phyloP scores from a whole-genome alignment of 257 asterid species.

The Ocimum tenuiflorum region DNA sequence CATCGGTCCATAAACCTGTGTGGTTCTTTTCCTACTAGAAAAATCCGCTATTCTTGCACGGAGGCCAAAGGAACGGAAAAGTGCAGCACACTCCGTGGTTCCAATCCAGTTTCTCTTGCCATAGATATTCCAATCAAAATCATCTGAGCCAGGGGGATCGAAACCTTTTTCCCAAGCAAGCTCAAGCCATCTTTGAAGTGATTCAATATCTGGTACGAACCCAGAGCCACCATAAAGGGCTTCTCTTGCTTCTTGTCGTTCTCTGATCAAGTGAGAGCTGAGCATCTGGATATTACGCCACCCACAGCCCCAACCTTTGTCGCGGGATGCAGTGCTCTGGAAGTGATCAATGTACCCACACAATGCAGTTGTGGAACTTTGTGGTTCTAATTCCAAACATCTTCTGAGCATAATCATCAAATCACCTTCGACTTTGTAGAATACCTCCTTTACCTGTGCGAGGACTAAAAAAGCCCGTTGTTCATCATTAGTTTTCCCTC shows the following conservation, averaged over 20 bases:
- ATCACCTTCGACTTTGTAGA: slow-evolving; percentile 38
- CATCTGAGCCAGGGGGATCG: slow-evolving; percentile 57
- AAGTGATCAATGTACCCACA: slow-evolving; percentile 75
- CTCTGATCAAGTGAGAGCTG: slow-evolving; percentile 68
- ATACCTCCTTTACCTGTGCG: slow-evolving; percentile 36
- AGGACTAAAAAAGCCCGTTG: slow-evolving; percentile 26
- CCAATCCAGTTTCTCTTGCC: slow-evolving; percentile 84
- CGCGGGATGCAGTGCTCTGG: slow-evolving; percentile 49
- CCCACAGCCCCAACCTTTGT: slow-evolving; percentile 93
- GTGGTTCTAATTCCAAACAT: slow-evolving; percentile 60
- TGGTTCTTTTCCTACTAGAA: slow-evolving; percentile 33
- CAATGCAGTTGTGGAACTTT: slow-evolving; percentile 38
- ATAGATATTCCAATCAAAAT: slow-evolving; percentile 49
- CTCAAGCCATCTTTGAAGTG: slow-evolving; percentile 83
- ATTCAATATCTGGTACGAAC: slow-evolving; percentile 63
- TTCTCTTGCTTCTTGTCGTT: slow-evolving; percentile 49
- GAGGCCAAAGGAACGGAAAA: slow-evolving; percentile 77
- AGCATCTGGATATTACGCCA: slow-evolving; percentile 99
- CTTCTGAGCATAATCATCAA: slow-evolving; percentile 48
- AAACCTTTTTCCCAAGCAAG: slow-evolving; percentile 82
- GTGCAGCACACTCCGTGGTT: slow-evolving; percentile 87
- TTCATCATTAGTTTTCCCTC: slow-evolving; percentile 26
- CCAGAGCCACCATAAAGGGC: slow-evolving; percentile 73
- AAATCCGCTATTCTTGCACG: slow-evolving; percentile 82
- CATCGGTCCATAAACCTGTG: slow-evolving; percentile 71